A percentile compares a stretch with the other conserved stretches of the same genome.
Evolutionary conservation across 495 filamentous ascomycete genomes (phyloP).

Genomic region (Penicillium psychrofluorescens): DNA sequence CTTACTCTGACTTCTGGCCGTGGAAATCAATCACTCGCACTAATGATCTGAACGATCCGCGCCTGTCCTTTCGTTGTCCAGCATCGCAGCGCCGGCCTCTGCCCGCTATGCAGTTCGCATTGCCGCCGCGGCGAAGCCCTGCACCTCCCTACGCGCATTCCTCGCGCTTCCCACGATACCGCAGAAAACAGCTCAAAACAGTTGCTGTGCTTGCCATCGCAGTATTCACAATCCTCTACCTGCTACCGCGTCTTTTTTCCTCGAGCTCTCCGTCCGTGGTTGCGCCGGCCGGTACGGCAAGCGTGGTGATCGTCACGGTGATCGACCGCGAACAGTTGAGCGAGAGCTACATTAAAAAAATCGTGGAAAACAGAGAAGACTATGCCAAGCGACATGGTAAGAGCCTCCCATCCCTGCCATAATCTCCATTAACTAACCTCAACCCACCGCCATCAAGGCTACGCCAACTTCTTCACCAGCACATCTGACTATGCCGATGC

Average conservation of each 20-base stretch:
- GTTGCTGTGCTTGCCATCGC: conserved; percentile 50
- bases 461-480: conserved; percentile 76
- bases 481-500: conserved; percentile 58
- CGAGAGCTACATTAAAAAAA: conserved; percentile 56
- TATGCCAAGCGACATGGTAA: conserved; percentile 88
- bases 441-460: conserved; percentile 47
- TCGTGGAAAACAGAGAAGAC: conserved; percentile 73
- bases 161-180: conserved; percentile 52
- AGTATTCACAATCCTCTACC: conserved; percentile 53
- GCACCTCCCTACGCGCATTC: conserved; percentile 56
- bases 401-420: conserved; percentile 5
- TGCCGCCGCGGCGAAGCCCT: conserved; percentile 76
- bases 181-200: conserved; percentile 59
- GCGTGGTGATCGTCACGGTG: conserved; percentile 81
- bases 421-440: not conserved
- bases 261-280: conserved; percentile 22
- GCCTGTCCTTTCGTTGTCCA: conserved; percentile 1
- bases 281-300: conserved; percentile 62
- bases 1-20: no score
- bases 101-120: conserved; percentile 77
- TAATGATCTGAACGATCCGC: conserved; percentile 12
- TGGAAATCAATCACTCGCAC: not conserved
- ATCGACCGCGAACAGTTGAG: conserved; percentile 58
- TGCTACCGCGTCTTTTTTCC: conserved; percentile 47
- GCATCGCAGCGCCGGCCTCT: conserved; percentile 14